Evolutionary conservation across 345 rosid species (phyloP).

Genomic region (Pelargonium nanum): DNA sequence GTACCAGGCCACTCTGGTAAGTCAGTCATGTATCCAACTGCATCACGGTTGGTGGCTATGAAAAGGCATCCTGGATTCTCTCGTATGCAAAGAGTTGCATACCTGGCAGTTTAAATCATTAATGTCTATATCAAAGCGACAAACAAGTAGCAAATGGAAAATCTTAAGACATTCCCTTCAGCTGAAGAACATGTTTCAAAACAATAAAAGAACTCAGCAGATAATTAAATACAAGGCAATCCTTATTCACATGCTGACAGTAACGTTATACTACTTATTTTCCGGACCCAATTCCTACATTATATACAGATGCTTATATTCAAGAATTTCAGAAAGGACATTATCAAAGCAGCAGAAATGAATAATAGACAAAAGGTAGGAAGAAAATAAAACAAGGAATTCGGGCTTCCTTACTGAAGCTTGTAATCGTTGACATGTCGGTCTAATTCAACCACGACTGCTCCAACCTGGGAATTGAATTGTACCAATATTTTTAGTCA

Average conservation of each 20-base stretch:
- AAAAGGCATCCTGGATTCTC: slow-evolving; percentile 94
- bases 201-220: no score
- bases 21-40: slow-evolving; percentile 79
- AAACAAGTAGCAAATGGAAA: background rate
- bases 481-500: slow-evolving; percentile 13
- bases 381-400: slow-evolving; percentile 3
- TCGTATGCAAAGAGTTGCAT: slow-evolving; percentile 81
- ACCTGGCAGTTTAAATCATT: slow-evolving; percentile 33
- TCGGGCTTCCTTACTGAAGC: slow-evolving; percentile 62
- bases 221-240: no score
- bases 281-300: no score
- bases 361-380: background rate
- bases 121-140: background rate
- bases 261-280: no score
- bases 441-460: slow-evolving; percentile 85
- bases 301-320: background rate
- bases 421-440: slow-evolving; percentile 76
- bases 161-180: background rate
- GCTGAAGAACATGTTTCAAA: background rate
- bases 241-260: no score
- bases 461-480: slow-evolving; percentile 64
- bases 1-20: slow-evolving; percentile 96
- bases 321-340: background rate
- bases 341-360: background rate
- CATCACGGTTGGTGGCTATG: slow-evolving; percentile 81